Percentiles rank a stretch among this genome's conserved stretches.
These are phyloP conservation scores for Hypoxylon sp. DNA, from an alignment of 2,329 filamentous ascomycete genomes.

Conservation along the genomic window DNA sequence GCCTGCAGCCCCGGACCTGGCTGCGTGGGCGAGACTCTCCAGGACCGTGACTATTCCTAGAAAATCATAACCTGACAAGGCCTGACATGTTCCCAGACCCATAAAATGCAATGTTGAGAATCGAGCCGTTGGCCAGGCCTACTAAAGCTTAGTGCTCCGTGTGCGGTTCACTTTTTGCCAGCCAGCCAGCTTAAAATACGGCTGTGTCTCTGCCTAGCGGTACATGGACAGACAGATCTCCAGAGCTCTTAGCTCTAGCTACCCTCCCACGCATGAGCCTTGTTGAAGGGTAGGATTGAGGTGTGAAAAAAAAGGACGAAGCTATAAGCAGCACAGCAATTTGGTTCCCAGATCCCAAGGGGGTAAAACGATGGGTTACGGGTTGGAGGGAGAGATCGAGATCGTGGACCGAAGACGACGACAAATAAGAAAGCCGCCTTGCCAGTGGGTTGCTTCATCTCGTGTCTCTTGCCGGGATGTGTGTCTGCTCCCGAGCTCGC, in stretches of 20 bases:
- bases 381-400: constrained; percentile 40
- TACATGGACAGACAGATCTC: background rate
- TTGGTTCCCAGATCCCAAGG: background rate
- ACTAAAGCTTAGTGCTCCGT: constrained; percentile 30
- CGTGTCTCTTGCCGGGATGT: constrained; percentile 40
- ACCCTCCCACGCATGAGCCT: background rate
- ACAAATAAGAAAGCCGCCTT: constrained; percentile 34
- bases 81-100: constrained; percentile 25
- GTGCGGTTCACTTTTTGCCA: constrained; percentile 3
- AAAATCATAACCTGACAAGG: constrained; percentile 29
- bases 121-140: constrained; percentile 29
- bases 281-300: background rate
- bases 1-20: constrained; percentile 30
- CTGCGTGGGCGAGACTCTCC: constrained; percentile 40
- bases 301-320: constrained; percentile 15
- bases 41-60: constrained; percentile 42
- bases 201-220: constrained; percentile 8
- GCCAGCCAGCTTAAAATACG: constrained; percentile 26
- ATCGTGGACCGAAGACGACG: constrained; percentile 34
- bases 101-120: constrained; percentile 39
- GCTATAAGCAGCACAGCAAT: constrained; percentile 25
- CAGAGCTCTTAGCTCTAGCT: background rate
- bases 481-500: constrained; percentile 34
- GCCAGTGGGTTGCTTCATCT: constrained; percentile 40
- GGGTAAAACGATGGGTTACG: constrained; percentile 24